Base-by-base conservation (phyloP, 2,329 filamentous ascomycete genomes). In the Penicillium sp. region DNA sequence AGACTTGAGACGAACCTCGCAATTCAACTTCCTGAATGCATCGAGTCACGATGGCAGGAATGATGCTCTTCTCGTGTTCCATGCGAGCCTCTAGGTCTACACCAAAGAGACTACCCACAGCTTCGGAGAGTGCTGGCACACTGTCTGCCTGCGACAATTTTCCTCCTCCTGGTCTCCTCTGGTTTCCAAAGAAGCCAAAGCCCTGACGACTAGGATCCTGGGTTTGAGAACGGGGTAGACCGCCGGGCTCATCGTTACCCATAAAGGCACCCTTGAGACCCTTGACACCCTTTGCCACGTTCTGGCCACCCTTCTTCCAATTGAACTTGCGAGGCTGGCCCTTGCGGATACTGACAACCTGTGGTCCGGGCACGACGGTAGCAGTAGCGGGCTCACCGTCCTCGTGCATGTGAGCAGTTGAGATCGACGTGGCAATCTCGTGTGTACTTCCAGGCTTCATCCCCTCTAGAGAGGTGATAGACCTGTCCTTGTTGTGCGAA, bases 11-110 rank as follows among this genome's bases (percentile, higher is more conserved):
- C 75, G 52, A 70, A 76, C 93, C 95, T 71, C 95, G 88, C 22
- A 95, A 79, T 75, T 99, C 95, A 39, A 99, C 95, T 76, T 99
- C 93, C 71, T 96, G 91, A 64, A 99, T 96, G 75, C 95, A 99
- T 48, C 92, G 89, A 48, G 87, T 93, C 44, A 99, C 90, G 27
- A 99, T 90, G 61, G 87, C 88, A 48, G 95, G 95, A 60, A 99
- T 93, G 68, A 93, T 87, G 52, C 90, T 88, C 62, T 90, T 90
- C 75, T 99, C 95, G 69, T 86, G 92, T 50, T 96, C 92, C 69
- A 91, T 89, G 61, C 95, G 87, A 68, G 92, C 89, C 45, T 88
- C 83, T 35, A 99, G 82, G 52, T 99, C 95, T 2, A 92, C 95
- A 21, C 95, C 95, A 68, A 98, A 98, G 5, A 98, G 84, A 29